These are phyloP conservation scores for Paramecium sexaurelia DNA, from an alignment of 73 alveolate genomes.

Conservation along the genomic window DNA sequence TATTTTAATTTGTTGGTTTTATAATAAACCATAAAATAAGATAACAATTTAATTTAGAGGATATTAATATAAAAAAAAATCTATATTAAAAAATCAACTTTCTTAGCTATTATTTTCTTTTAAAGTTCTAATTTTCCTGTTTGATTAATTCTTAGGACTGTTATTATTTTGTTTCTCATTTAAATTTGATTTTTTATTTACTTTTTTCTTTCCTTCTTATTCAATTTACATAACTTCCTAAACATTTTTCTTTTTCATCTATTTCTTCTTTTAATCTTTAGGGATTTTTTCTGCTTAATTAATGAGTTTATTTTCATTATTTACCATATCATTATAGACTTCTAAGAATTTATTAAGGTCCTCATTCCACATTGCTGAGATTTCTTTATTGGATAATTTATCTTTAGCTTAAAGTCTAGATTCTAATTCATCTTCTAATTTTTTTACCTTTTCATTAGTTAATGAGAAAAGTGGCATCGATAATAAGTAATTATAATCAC, in stretches of 20 bases:
- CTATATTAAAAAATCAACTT: background rate
- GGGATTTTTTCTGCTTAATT: conserved; percentile 33
- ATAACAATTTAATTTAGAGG: too few relatives aligned
- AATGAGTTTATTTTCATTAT: conserved; percentile 19
- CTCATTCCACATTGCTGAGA: conserved; percentile 77
- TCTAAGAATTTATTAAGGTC: conserved; percentile 75
- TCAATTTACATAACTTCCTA: background rate
- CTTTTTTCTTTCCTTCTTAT: conserved; percentile 23
- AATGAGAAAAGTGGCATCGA: conserved; percentile 81
- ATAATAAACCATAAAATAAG: too few relatives aligned
- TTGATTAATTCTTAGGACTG: background rate
- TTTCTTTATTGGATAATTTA: conserved; percentile 59
- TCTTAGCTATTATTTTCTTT: background rate
- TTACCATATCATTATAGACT: conserved; percentile 42
- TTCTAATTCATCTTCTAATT: conserved; percentile 74
- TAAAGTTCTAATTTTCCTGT: background rate
- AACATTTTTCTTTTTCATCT: background rate
- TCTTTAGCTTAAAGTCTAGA: conserved; percentile 70
- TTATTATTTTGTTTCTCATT: background rate
- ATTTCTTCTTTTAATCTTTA: background rate
- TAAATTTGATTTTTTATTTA: background rate
- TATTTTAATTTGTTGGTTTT: too few relatives aligned
- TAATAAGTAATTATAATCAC: conserved; percentile 87
- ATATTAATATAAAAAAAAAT: too few relatives aligned
- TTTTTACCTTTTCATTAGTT: conserved; percentile 80